A percentile compares a stretch with the other conserved stretches of the same genome.
Conservation (phyloP, 2,329 filamentous ascomycete genomes). For the Talaromyces pinophilus region DNA sequence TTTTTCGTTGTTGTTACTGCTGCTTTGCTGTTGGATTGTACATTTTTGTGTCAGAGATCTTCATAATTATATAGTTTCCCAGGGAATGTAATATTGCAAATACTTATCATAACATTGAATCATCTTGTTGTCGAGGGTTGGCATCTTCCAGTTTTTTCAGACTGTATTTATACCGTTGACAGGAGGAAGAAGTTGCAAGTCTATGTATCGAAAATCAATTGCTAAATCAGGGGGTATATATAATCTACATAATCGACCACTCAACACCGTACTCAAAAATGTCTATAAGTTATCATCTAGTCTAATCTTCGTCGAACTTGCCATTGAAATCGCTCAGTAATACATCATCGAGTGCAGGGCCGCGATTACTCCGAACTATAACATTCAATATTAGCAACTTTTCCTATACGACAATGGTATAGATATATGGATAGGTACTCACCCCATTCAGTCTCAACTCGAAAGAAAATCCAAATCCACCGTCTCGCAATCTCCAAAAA, state of each 20-base stretch:
- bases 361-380: constrained; percentile 56
- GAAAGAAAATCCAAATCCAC: constrained; percentile 97
- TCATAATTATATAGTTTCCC: constrained; percentile 10
- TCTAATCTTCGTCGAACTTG: constrained; percentile 63
- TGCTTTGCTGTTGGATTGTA: constrained; percentile 8
- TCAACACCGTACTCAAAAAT: background rate
- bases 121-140: background rate
- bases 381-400: constrained; percentile 12
- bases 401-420: background rate
- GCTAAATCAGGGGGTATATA: constrained; percentile 4
- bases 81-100: constrained; percentile 10
- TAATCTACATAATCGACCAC: background rate
- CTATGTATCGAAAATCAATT: background rate
- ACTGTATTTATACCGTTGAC: background rate
- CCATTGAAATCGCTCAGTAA: constrained; percentile 70
- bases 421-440: constrained; percentile 38
- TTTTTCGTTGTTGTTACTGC: background rate
- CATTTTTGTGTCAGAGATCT: constrained; percentile 6
- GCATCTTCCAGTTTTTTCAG: background rate
- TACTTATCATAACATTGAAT: background rate
- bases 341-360: constrained; percentile 66
- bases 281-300: constrained; percentile 25
- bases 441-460: constrained; percentile 91
- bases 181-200: background rate
- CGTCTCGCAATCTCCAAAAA: constrained; percentile 81